A percentile compares a stretch with the other conserved stretches of the same genome.
phyloP scores from a whole-genome alignment of 371 early-diverging fungal genomes.

The Lichtheimia ornata region DNA sequence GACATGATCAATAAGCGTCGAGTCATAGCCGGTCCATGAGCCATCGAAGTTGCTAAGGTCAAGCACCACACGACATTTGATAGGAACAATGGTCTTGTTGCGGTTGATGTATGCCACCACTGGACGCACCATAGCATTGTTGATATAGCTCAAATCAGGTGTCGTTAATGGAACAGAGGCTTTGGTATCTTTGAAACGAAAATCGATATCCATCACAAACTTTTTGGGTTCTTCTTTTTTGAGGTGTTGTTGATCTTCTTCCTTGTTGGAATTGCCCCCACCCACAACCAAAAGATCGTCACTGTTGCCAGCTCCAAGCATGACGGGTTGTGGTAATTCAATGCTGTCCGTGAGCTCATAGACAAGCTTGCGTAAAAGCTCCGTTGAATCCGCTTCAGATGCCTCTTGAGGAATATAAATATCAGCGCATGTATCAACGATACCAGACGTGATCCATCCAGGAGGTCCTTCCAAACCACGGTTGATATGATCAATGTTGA shows the following conservation, averaged over 20 bases:
- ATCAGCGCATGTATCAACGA: conserved; percentile 80
- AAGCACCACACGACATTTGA: conserved; percentile 78
- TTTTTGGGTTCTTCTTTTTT: conserved; percentile 50
- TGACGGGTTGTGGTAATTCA: conserved; percentile 60
- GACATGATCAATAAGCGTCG: conserved; percentile 76
- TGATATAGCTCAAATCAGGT: conserved; percentile 75
- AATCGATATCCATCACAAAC: conserved; percentile 70
- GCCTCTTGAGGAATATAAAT: conserved; percentile 72
- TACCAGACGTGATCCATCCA: conserved; percentile 92
- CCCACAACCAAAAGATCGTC: conserved; percentile 48
- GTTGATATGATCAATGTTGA: conserved; percentile 92
- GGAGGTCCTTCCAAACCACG: conserved; percentile 87
- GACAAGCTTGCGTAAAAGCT: conserved; percentile 68
- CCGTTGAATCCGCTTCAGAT: conserved; percentile 51
- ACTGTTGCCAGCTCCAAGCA: conserved; percentile 54
- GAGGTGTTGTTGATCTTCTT: conserved; percentile 55
- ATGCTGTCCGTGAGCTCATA: conserved; percentile 81
- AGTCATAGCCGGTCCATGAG: conserved; percentile 88
- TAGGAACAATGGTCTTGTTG: conserved; percentile 82
- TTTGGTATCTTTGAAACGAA: conserved; percentile 87
- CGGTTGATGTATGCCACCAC: conserved; percentile 95
- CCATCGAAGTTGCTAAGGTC: conserved; percentile 90
- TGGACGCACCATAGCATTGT: conserved; percentile 86
- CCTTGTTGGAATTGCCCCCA: conserved; percentile 17
- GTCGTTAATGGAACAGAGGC: conserved; percentile 84